Conservation (phyloP, 2,329 filamentous ascomycete species). For the Mycosphaerella sp. region DNA sequence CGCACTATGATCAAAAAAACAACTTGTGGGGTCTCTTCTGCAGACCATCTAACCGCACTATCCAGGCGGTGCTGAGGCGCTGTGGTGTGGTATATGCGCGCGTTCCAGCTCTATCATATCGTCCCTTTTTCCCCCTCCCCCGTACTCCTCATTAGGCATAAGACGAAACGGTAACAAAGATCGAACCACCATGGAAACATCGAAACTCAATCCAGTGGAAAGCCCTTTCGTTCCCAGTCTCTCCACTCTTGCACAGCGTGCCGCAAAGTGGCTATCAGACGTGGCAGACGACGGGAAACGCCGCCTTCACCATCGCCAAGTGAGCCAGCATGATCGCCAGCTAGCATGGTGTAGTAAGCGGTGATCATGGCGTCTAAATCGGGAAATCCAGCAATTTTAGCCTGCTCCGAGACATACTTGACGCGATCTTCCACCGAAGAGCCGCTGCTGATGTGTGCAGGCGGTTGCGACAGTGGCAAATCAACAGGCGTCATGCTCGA, state of each 20-base stretch:
- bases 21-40: not conserved
- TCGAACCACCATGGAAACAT: not conserved
- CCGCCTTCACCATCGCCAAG: not conserved
- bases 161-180: not conserved
- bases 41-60: not conserved
- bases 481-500: not conserved
- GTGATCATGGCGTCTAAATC: conserved; percentile 5
- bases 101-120: not conserved
- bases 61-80: not conserved
- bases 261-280: conserved; percentile 3
- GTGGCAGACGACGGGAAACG: not conserved
- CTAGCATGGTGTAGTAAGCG: conserved; percentile 1
- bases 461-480: not conserved
- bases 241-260: conserved; percentile 4
- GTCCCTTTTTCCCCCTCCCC: not conserved
- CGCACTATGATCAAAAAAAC: not conserved
- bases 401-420: conserved; percentile 1
- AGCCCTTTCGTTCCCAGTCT: conserved; percentile 5
- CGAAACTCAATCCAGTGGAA: not conserved
- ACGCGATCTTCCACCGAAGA: conserved; percentile 1
- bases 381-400: conserved; percentile 1
- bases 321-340: not conserved
- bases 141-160: not conserved
- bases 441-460: not conserved
- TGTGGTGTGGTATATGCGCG: not conserved